Base-by-base conservation (phyloP, 257 asterid species). In the Jasminum sambac region DNA sequence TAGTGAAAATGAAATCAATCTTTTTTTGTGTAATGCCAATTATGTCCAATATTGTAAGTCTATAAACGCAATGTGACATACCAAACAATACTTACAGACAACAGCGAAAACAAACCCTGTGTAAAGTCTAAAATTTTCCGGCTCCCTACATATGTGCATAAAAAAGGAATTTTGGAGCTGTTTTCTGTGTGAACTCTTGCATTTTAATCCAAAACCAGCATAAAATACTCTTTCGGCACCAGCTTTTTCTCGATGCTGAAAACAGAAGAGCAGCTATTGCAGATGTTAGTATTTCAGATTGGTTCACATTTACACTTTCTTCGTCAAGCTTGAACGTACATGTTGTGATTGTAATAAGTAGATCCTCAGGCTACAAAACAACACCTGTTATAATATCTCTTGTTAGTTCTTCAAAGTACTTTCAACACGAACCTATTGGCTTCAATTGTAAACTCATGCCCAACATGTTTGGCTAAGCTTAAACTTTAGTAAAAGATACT, bases 341-440 rank as follows among this genome's bases (percentile, higher is more conserved):
- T 71, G 67, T 60, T 73, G 84, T 77, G 74, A 73, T 84, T 86
- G 97, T 76, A 88, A 46, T 57, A 81, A 59, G 50, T 88, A 91
- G 64, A 84, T 82, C 72, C 76, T 84, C 80, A 88, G 86, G 80
- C 93, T 86, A 70, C 89, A 86, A 65, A 82, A 78, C 64, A 66
- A 83, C 69, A 88, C 90, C 97, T 90, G 86, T 25, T 72, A 57
- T 17, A 61, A 37, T 30, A 66, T 65, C 39, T 63, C 41, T 37
- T 62, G 82, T 80, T 76, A 86, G 76, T 36, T 25, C 61, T 36
- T 16, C 13, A 8, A 6, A 44, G 4, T 52, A 16, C 37, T 17
- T 17, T 52, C 61, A n/a, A 52, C 5, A 8, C n/a, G 61, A 19
- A 19, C 8, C 61, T 13, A 52, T 12, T 52, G 61, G 61, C 13